Percentiles rank a stretch among this genome's conserved stretches.
Evolutionary conservation across 225 moss, liverwort and hornwort genomes (phyloP).

Genomic region (Physcomitrellopsis africana): DNA sequence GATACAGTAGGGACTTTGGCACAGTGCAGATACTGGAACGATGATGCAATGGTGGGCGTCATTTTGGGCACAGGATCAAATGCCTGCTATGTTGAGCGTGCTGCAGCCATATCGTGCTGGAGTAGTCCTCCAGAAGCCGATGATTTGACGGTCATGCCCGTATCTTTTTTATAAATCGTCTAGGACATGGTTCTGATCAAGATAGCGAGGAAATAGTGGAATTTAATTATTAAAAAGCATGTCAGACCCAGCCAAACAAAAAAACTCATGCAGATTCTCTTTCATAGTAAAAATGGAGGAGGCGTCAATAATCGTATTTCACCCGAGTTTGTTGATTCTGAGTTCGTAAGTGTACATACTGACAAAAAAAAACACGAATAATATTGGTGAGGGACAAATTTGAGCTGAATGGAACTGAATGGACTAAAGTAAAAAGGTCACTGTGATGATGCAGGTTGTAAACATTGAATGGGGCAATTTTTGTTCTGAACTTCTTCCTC

Average conservation of each 20-base stretch:
- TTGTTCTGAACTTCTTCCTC: conserved; percentile 41
- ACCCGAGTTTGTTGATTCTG: conserved; percentile 1
- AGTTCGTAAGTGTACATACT: not conserved
- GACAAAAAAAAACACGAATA: not conserved
- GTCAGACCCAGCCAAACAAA: not conserved
- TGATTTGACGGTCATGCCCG: conserved; percentile 34
- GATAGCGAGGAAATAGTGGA: not conserved
- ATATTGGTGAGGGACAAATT: not conserved
- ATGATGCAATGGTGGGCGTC: conserved; percentile 74
- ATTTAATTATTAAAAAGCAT: not conserved
- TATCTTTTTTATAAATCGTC: not conserved
- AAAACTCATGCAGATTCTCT: not conserved
- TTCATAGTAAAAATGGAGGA: not conserved
- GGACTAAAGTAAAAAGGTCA: not conserved
- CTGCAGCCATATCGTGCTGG: conserved; percentile 50
- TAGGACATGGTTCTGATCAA: not conserved
- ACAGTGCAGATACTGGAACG: conserved; percentile 65
- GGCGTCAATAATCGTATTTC: not conserved
- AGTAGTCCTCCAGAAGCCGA: conserved; percentile 42
- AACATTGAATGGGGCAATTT: conserved; percentile 72
- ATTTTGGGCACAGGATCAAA: conserved; percentile 81
- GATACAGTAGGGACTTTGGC: conserved; percentile 85
- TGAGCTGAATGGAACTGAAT: not conserved
- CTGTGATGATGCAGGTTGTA: conserved; percentile 38
- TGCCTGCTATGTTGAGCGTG: conserved; percentile 77